Evolutionary conservation across 2,329 filamentous ascomycete genomes (phyloP).

Genomic region (Cladobotryum mycophilum): DNA sequence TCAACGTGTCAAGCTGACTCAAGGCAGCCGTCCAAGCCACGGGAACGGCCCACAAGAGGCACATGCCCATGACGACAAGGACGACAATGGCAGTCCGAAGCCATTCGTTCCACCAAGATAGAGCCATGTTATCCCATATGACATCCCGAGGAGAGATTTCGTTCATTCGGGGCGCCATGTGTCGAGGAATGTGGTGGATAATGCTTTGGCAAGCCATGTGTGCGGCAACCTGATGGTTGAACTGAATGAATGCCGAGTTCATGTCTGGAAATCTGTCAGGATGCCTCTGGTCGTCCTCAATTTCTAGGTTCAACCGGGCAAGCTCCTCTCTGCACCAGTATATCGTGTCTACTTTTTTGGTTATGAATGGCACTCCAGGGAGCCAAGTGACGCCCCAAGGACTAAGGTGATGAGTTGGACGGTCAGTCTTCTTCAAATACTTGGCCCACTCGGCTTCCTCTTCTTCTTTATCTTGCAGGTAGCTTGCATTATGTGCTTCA

Average conservation of each 20-base stretch:
- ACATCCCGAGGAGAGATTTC: constrained; percentile 92
- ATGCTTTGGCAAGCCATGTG: constrained; percentile 96
- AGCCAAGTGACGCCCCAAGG: constrained; percentile 61
- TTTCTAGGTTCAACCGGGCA: constrained; percentile 82
- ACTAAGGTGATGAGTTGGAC: constrained; percentile 77
- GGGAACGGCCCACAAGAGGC: constrained; percentile 84
- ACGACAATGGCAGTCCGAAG: constrained; percentile 62
- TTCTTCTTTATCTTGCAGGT: constrained; percentile 50
- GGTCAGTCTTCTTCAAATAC: constrained; percentile 73
- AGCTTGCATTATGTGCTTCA: constrained; percentile 55
- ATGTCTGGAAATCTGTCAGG: constrained; percentile 83
- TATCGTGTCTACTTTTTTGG: constrained; percentile 91
- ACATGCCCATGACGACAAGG: constrained; percentile 62
- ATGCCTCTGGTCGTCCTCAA: constrained; percentile 81
- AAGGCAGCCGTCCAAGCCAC: constrained; percentile 82
- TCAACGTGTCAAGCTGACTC: constrained; percentile 68
- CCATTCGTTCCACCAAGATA: constrained; percentile 90
- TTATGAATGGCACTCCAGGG: constrained; percentile 69
- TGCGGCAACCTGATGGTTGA: constrained; percentile 94
- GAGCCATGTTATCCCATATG: constrained; percentile 94
- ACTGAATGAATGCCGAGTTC: constrained; percentile 97
- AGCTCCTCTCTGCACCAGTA: constrained; percentile 84
- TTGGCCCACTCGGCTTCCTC: constrained; percentile 70
- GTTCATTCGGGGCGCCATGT: constrained; percentile 89
- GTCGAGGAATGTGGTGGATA: constrained; percentile 82